phyloP scores from a whole-genome alignment of 352 stramenopile genomes.

The Albugo laibachii region DNA sequence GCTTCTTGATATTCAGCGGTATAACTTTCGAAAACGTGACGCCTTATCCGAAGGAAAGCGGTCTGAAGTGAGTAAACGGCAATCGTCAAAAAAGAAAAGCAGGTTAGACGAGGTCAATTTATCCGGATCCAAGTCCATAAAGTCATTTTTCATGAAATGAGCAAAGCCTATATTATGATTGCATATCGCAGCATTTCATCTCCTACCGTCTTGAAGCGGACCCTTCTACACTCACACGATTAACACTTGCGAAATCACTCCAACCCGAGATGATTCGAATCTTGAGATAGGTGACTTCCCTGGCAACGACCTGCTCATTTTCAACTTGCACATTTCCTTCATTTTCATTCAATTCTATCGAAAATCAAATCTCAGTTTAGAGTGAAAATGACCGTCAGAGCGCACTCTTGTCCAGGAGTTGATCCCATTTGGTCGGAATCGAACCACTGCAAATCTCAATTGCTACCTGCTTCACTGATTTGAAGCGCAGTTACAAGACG shows the following conservation, averaged over 20 bases:
- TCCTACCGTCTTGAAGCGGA: conserved; percentile 22
- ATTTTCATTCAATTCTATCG: conserved; percentile 45
- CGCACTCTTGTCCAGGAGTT: conserved; percentile 52
- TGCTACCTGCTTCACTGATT: conserved; percentile 27
- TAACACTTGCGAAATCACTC: conserved; percentile 53
- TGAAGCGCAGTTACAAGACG: too few relatives aligned
- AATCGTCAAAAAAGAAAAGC: too few relatives aligned
- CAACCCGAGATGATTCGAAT: conserved; percentile 72
- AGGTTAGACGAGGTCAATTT: too few relatives aligned
- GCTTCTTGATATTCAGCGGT: too few relatives aligned
- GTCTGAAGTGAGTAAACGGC: too few relatives aligned
- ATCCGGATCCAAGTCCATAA: too few relatives aligned
- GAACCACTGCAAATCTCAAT: conserved; percentile 48
- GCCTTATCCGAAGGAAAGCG: too few relatives aligned
- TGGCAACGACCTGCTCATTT: conserved; percentile 46
- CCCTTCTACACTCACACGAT: conserved; percentile 66
- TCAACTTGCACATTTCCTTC: conserved; percentile 69
- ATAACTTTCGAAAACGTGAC: too few relatives aligned
- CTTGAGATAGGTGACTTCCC: conserved; percentile 62
- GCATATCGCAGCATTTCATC: too few relatives aligned
- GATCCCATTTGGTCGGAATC: conserved; percentile 62
- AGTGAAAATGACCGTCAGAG: conserved; percentile 1
- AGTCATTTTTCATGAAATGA: too few relatives aligned
- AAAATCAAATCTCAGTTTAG: neutral
- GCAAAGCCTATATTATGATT: too few relatives aligned